phyloP scores from a whole-genome alignment of 2,329 filamentous ascomycete species.

The Hypoxylon sp. region DNA sequence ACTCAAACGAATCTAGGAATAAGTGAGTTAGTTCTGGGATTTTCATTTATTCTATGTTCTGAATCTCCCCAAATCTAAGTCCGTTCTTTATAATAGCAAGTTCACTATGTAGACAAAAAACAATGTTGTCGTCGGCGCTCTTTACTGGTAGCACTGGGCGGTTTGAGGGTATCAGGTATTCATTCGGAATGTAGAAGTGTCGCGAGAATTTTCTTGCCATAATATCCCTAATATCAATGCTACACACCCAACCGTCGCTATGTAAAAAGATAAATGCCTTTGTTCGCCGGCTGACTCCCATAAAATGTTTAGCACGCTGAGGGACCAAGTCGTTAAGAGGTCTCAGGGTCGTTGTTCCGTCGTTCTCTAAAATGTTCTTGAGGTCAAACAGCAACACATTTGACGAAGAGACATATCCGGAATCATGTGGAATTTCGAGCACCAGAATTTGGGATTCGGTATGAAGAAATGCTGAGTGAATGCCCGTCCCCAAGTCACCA shows the following conservation, averaged over 20 bases:
- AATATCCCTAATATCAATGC: neutral
- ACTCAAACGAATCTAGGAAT: neutral
- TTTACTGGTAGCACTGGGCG: neutral
- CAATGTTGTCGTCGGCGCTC: slow-evolving; percentile 4
- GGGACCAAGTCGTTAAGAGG: slow-evolving; percentile 2
- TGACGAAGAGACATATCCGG: slow-evolving; percentile 3
- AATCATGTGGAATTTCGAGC: slow-evolving; percentile 7
- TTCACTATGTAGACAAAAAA: slow-evolving; percentile 15
- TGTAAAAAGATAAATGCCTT: slow-evolving; percentile 10
- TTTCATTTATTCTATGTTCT: neutral
- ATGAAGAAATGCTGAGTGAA: slow-evolving; percentile 8
- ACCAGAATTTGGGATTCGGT: neutral
- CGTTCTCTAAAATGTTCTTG: neutral
- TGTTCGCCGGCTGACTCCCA: neutral
- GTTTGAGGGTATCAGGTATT: neutral
- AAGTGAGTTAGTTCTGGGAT: neutral
- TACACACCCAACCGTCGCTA: slow-evolving; percentile 6
- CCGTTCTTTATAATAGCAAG: slow-evolving; percentile 10
- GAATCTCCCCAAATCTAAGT: slow-evolving; percentile 6
- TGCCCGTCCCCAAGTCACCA: neutral
- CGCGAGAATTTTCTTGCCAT: neutral
- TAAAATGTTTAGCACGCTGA: neutral
- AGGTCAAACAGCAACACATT: slow-evolving; percentile 8
- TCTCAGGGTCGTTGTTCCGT: neutral
- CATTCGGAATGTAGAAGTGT: slow-evolving; percentile 12